phyloP scores from a whole-genome alignment of 257 asterid genomes.

The Echites panduratus region DNA sequence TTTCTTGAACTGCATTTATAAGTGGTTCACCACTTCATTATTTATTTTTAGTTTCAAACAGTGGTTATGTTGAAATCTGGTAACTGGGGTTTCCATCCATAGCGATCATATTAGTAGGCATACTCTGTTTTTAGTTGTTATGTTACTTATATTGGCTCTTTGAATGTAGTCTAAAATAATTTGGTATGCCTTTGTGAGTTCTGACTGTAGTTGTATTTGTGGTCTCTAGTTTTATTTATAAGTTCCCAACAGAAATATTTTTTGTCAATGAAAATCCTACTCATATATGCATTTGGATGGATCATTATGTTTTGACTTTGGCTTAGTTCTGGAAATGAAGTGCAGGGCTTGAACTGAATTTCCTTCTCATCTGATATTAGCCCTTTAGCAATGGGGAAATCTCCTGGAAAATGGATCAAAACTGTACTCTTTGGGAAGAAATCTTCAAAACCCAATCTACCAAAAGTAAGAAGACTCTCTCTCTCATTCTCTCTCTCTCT shows the following conservation, averaged over 20 bases:
- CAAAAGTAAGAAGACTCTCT: constrained; percentile 51
- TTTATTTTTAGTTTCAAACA: neutral
- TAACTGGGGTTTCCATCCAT: neutral
- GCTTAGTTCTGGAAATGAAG: constrained; percentile 14
- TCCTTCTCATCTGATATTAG: constrained; percentile 19
- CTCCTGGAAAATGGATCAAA: constrained; percentile 97
- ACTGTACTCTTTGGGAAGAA: constrained; percentile 92
- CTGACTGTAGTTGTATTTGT: neutral
- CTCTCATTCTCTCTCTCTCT: neutral
- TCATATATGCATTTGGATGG: neutral
- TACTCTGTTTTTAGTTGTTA: neutral
- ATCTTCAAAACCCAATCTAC: constrained; percentile 53
- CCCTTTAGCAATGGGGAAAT: constrained; percentile 67
- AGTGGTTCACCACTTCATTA: neutral
- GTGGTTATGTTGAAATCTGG: neutral
- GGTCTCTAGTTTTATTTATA: neutral
- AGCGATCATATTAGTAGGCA: neutral
- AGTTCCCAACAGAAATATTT: neutral
- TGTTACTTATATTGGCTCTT: neutral
- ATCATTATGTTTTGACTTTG: neutral
- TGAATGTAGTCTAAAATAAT: neutral
- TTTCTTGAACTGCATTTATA: neutral
- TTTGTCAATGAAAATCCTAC: too few species aligned
- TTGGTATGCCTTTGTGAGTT: neutral
- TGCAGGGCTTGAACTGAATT: constrained; percentile 41